Conservation (phyloP, 441 rosid genomes). For the Erodium moschatum region DNA sequence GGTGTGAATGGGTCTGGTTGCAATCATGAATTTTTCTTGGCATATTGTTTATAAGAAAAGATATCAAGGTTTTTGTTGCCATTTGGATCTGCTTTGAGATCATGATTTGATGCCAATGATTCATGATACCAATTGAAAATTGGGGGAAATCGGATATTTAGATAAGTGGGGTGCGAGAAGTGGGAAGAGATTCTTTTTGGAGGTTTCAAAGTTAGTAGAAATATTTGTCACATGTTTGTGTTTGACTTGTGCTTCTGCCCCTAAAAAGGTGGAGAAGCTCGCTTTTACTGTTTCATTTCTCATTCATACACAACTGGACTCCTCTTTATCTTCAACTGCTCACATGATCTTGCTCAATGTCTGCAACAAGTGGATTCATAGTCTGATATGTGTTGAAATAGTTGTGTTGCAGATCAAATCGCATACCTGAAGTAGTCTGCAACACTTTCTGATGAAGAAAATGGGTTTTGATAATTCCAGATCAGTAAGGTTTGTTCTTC, state of each 20-base stretch:
- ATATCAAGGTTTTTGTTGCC: neutral
- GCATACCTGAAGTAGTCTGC: neutral
- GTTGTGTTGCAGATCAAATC: conserved; percentile 21
- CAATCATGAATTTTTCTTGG: neutral
- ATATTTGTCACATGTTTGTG: neutral
- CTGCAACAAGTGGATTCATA: too few relatives aligned
- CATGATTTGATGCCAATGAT: conserved; percentile 5
- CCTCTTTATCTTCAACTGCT: neutral
- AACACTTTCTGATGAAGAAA: neutral
- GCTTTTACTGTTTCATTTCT: neutral
- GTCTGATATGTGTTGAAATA: too few relatives aligned
- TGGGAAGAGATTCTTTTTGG: neutral
- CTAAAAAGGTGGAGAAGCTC: too few relatives aligned
- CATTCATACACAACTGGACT: neutral
- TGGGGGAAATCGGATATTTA: neutral
- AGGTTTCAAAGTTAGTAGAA: neutral
- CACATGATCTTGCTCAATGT: neutral
- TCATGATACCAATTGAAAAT: neutral
- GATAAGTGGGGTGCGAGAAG: neutral
- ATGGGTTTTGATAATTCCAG: conserved; percentile 53
- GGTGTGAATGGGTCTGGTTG: neutral
- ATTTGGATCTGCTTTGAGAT: neutral
- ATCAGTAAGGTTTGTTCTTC: conserved; percentile 58
- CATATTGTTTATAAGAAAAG: neutral
- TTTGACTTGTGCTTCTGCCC: neutral